These are phyloP conservation scores for Hygrophoropsis aurantiaca DNA, from an alignment of 768 basidiomycete genomes.

Conservation along the genomic window DNA sequence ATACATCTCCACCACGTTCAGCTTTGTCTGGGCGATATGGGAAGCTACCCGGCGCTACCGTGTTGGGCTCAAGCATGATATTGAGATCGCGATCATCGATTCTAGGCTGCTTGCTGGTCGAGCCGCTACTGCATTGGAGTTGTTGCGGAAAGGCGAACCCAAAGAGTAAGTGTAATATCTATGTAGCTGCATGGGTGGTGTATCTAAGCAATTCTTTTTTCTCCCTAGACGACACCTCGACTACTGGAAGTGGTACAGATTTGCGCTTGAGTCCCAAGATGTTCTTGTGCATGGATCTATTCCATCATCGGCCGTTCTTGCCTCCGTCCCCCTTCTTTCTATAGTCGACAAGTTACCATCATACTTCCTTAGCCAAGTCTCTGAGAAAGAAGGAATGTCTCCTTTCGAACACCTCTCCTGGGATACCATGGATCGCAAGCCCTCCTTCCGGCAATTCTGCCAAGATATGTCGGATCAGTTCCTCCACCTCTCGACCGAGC, in stretches of 20 bases:
- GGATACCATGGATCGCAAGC: constrained; percentile 60
- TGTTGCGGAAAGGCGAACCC: constrained; percentile 51
- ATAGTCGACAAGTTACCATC: constrained; percentile 70
- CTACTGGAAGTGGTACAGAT: constrained; percentile 77
- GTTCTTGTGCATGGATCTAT: constrained; percentile 72
- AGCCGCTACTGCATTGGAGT: constrained; percentile 64
- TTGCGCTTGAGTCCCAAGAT: constrained; percentile 72
- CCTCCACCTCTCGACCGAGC: constrained; percentile 51
- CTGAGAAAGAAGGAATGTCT: constrained; percentile 22
- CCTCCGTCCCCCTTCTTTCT: constrained; percentile 67
- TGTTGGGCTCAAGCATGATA: constrained; percentile 67
- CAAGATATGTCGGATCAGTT: constrained; percentile 66
- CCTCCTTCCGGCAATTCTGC: constrained; percentile 70
- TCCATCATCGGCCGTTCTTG: constrained; percentile 61
- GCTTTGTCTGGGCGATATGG: constrained; percentile 82
- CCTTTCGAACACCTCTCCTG: constrained; percentile 44
- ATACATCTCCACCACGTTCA: constrained; percentile 76
- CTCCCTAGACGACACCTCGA: constrained; percentile 52
- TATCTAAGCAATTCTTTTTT: constrained; percentile 1
- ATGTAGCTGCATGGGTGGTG: neutral
- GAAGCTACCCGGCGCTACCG: constrained; percentile 78
- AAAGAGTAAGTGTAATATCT: constrained; percentile 49
- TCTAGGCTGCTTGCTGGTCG: constrained; percentile 54
- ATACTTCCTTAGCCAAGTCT: constrained; percentile 53
- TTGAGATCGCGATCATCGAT: constrained; percentile 81